phyloP scores from a whole-genome alignment of 495 filamentous ascomycete species.

The Lasiosphaeria miniovina region DNA sequence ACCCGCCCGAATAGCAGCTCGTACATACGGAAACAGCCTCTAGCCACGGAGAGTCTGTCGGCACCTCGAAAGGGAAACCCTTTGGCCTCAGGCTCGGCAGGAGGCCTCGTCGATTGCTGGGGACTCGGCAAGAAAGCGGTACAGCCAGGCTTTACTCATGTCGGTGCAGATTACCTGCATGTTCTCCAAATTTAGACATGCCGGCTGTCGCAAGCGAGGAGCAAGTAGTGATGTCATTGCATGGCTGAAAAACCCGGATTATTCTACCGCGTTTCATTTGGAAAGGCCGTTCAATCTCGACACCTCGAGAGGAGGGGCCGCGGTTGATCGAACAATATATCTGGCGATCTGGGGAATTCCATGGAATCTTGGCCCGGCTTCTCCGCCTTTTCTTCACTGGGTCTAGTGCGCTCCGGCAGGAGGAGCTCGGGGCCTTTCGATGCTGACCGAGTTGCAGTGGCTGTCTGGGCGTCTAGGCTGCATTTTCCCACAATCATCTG shows the following conservation, averaged over 20 bases:
- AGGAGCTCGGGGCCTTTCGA: neutral
- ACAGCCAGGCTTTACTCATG: neutral
- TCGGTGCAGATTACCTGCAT: neutral
- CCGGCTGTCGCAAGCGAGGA: neutral
- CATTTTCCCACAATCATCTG: conserved; percentile 22
- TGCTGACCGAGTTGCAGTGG: conserved; percentile 1
- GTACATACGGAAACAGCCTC: neutral
- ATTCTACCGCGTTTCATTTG: conserved; percentile 16
- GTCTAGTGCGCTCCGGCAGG: conserved; percentile 12
- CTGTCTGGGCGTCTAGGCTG: conserved; percentile 10
- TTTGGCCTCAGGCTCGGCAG: neutral
- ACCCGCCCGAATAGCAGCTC: neutral
- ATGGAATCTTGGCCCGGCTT: conserved; percentile 16
- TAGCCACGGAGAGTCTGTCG: neutral
- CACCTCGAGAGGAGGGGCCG: neutral
- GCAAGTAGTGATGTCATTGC: conserved; percentile 19
- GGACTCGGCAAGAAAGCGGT: neutral
- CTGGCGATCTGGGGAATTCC: conserved; percentile 12
- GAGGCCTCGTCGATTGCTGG: neutral
- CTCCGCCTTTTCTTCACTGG: conserved; percentile 18
- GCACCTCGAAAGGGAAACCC: neutral
- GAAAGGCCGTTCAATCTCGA: conserved; percentile 11
- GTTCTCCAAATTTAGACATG: neutral
- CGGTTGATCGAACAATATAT: conserved; percentile 4
- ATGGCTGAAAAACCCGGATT: conserved; percentile 13